A percentile compares a stretch with the other conserved stretches of the same genome.
phyloP scores from a whole-genome alignment of 2,329 filamentous ascomycete species.

The Phaeoacremonium minimum region DNA sequence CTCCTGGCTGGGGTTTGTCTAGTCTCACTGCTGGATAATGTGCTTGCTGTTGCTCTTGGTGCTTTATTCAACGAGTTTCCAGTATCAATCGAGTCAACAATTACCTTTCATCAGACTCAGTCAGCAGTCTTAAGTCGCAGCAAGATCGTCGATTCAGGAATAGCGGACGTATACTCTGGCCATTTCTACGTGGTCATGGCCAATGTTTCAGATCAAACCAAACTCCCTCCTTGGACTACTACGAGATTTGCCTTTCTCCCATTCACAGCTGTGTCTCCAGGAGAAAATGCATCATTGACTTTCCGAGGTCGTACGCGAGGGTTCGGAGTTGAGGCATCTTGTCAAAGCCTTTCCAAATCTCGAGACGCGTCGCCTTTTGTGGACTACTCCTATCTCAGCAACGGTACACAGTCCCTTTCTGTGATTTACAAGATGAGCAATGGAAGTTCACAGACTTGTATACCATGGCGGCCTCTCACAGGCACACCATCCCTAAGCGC shows the following conservation, averaged over 20 bases:
- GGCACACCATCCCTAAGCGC: neutral
- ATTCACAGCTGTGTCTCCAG: slow-evolving; percentile 14
- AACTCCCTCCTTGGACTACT: slow-evolving; percentile 46
- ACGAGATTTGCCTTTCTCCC: slow-evolving; percentile 41
- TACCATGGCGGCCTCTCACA: neutral
- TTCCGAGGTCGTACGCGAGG: slow-evolving; percentile 16
- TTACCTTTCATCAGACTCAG: slow-evolving; percentile 10
- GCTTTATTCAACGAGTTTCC: slow-evolving; percentile 41
- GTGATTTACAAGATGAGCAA: neutral
- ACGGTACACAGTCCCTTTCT: neutral
- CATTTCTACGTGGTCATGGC: slow-evolving; percentile 32
- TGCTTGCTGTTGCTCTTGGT: slow-evolving; percentile 47
- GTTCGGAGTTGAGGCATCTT: slow-evolving; percentile 13
- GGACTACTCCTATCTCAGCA: neutral
- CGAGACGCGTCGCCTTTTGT: neutral
- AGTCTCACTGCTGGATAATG: slow-evolving; percentile 44
- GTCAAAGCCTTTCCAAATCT: slow-evolving; percentile 1
- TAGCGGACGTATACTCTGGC: slow-evolving; percentile 13
- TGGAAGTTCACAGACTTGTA: neutral
- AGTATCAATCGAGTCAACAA: neutral
- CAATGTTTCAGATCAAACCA: slow-evolving; percentile 36
- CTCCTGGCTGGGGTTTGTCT: slow-evolving; percentile 40
- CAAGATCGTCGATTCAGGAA: slow-evolving; percentile 10
- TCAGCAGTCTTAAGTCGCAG: slow-evolving; percentile 11
- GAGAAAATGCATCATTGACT: slow-evolving; percentile 3